Percentiles rank a stretch among this genome's conserved stretches.
Conservation (phyloP, 2,329 filamentous ascomycete species). For the Phialocephala subalpina region DNA sequence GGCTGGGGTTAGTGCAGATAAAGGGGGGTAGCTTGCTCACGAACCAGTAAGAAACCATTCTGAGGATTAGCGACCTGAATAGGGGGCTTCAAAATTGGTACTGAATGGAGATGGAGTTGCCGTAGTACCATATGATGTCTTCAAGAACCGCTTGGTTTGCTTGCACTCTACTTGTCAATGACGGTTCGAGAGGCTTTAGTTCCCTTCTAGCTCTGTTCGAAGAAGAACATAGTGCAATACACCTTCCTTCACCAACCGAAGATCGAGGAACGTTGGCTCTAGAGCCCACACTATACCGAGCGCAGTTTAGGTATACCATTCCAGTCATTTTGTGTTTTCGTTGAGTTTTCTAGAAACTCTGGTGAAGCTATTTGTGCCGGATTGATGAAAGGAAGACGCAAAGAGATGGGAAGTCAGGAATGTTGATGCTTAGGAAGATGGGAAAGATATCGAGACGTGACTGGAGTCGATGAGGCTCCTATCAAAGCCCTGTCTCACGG, state of each 20-base stretch:
- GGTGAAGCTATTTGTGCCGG: too few relatives aligned
- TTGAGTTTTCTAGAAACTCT: background rate
- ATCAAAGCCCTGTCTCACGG: too few relatives aligned
- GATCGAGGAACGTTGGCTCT: background rate
- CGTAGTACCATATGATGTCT: background rate
- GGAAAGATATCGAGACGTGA: too few relatives aligned
- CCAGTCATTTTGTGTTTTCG: background rate
- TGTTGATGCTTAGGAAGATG: too few relatives aligned
- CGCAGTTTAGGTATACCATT: background rate
- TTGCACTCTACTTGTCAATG: background rate
- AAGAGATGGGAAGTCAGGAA: too few relatives aligned
- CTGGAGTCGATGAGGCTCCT: too few relatives aligned
- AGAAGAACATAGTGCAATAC: background rate
- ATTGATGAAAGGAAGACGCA: too few relatives aligned
- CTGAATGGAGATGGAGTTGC: background rate
- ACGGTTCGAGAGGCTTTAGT: background rate
- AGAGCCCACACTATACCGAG: background rate
- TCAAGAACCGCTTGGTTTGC: background rate
- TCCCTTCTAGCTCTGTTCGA: background rate
- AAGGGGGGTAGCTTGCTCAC: background rate
- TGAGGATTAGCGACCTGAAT: background rate
- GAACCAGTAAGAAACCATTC: background rate
- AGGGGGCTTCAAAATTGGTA: background rate
- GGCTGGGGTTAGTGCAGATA: background rate
- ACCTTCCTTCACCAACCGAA: background rate